Evolutionary conservation across 495 filamentous ascomycete species (phyloP).

Genomic region (Hypoxylon subgilvum): DNA sequence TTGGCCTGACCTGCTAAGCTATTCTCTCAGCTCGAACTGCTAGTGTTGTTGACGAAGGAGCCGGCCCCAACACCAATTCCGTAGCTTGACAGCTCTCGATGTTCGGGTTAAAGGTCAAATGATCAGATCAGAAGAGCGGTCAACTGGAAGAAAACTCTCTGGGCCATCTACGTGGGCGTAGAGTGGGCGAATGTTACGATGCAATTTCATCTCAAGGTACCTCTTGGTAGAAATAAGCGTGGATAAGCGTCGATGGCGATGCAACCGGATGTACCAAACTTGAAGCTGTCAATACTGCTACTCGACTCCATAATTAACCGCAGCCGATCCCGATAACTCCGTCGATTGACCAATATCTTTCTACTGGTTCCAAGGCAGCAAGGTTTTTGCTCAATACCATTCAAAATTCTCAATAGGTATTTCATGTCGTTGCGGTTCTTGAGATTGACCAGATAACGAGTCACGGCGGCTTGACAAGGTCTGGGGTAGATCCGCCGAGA

Average conservation of each 20-base stretch:
- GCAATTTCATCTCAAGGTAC: slow-evolving; percentile 25
- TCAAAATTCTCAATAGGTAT: no score
- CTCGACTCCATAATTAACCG: slow-evolving; percentile 34
- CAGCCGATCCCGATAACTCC: slow-evolving; percentile 30
- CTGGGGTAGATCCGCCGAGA: slow-evolving; percentile 12
- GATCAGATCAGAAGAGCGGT: slow-evolving; percentile 24
- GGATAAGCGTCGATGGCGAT: slow-evolving; percentile 18
- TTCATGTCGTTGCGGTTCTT: no score
- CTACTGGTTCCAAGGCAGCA: slow-evolving; percentile 2
- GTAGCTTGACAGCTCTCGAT: no score
- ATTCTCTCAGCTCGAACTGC: slow-evolving; percentile 2
- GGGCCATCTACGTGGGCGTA: slow-evolving; percentile 21
- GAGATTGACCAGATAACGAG: no score
- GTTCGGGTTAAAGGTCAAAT: no score
- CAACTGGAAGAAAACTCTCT: slow-evolving; percentile 22
- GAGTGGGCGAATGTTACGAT: slow-evolving; percentile 24
- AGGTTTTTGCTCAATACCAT: no score
- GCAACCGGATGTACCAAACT: slow-evolving; percentile 11
- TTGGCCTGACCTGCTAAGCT: slow-evolving; percentile 15
- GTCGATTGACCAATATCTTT: slow-evolving; percentile 1
- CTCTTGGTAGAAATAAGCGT: slow-evolving; percentile 14
- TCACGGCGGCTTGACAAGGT: slow-evolving; percentile 11
- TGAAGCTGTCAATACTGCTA: background rate
- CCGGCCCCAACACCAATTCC: slow-evolving; percentile 19
- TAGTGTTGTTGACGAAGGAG: background rate